Percentiles rank a stretch among this genome's conserved stretches.
These are phyloP conservation scores for Papiliotrema terrestris DNA, from an alignment of 1,284 basidiomycete genomes.

Conservation along the genomic window DNA sequence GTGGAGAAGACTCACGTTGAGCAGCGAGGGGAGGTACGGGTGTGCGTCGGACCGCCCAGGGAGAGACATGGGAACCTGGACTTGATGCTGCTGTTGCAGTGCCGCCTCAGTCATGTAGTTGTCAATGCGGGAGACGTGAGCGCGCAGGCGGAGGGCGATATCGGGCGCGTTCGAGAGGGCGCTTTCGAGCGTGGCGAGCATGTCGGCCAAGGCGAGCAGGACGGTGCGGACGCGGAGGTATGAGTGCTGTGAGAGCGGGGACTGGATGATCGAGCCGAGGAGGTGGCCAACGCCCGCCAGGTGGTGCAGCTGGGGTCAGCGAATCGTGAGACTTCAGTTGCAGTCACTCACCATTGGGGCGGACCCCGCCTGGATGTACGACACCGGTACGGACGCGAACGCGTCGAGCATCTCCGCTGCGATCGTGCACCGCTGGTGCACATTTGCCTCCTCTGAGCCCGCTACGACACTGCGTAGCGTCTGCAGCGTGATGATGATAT, in stretches of 20 bases:
- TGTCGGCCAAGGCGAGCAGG: conserved; percentile 39
- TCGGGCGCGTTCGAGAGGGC: conserved; percentile 24
- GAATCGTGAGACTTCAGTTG: background rate
- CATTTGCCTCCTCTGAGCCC: conserved; percentile 34
- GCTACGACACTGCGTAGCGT: conserved; percentile 46
- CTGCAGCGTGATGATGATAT: conserved; percentile 44
- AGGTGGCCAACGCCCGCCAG: conserved; percentile 47
- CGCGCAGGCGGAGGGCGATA: conserved; percentile 34
- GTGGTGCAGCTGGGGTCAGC: conserved; percentile 37
- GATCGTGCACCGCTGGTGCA: conserved; percentile 41
- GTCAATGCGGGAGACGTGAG: conserved; percentile 45
- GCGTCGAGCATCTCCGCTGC: conserved; percentile 45
- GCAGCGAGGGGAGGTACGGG: background rate
- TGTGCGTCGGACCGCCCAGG: background rate
- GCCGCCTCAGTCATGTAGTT: conserved; percentile 39
- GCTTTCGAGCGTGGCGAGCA: conserved; percentile 35
- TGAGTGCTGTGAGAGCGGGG: conserved; percentile 36
- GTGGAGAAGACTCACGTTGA: background rate
- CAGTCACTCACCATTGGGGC: conserved; percentile 35
- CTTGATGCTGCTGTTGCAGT: background rate
- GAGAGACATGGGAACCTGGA: background rate
- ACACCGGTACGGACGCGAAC: conserved; percentile 37
- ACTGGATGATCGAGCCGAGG: conserved; percentile 43
- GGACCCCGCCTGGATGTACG: conserved; percentile 41
- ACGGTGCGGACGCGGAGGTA: conserved; percentile 45